A percentile compares a stretch with the other conserved stretches of the same genome.
Conservation (phyloP, 2,329 filamentous ascomycete species). For the Byssothecium circinans region DNA sequence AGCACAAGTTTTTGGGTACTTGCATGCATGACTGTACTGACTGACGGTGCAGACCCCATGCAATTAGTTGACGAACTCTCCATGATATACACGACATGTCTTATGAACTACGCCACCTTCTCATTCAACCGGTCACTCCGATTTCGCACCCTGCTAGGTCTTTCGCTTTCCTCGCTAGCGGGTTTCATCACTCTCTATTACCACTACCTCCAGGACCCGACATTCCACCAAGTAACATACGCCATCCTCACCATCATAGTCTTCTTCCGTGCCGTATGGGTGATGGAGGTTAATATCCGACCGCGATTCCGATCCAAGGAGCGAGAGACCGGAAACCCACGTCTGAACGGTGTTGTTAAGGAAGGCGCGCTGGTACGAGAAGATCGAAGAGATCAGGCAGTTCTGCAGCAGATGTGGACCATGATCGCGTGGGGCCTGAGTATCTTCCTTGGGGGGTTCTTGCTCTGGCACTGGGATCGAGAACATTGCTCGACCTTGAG, state of each 20-base stretch:
- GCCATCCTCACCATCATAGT: constrained; percentile 70
- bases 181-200: constrained; percentile 78
- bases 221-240: constrained; percentile 81
- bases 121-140: constrained; percentile 62
- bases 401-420: constrained; percentile 71
- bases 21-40: too few species aligned
- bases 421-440: constrained; percentile 70
- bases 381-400: constrained; percentile 59
- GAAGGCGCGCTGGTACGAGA: constrained; percentile 46
- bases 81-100: constrained; percentile 72
- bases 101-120: constrained; percentile 73
- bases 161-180: constrained; percentile 56
- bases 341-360: constrained; percentile 31
- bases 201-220: constrained; percentile 77
- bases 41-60: constrained; percentile 60
- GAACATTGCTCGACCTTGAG: constrained; percentile 69
- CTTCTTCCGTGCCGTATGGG: constrained; percentile 72
- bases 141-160: constrained; percentile 58
- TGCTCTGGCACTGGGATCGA: constrained; percentile 79
- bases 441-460: constrained; percentile 74
- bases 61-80: constrained; percentile 70
- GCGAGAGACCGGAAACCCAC: constrained; percentile 36
- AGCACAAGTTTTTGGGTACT: too few species aligned
- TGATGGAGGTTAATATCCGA: constrained; percentile 70
- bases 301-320: constrained; percentile 54